A percentile compares a stretch with the other conserved stretches of the same genome.
Evolutionary conservation across 495 filamentous ascomycete genomes (phyloP).

Genomic region (Penicillium nucicola): DNA sequence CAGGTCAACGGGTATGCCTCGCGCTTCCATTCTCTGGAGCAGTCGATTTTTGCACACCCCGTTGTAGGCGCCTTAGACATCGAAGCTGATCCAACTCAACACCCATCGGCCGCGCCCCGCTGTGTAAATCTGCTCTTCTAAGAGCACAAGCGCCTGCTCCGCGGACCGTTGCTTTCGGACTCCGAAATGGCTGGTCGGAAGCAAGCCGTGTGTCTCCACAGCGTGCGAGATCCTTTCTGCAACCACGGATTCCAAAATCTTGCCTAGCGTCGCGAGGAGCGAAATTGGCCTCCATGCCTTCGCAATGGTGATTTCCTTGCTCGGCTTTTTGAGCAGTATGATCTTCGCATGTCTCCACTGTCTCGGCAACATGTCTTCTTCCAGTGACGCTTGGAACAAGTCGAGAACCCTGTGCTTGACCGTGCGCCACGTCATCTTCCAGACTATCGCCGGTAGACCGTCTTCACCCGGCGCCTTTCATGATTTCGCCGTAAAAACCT

Average conservation of each 20-base stretch:
- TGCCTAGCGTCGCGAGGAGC: conserved; percentile 26
- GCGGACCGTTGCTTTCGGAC: conserved; percentile 3
- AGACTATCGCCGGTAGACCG: conserved; percentile 22
- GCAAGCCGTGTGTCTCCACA: conserved; percentile 17
- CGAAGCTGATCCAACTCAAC: conserved; percentile 24
- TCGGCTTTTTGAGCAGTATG: conserved; percentile 17
- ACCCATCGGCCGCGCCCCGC: conserved; percentile 17
- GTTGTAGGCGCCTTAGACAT: conserved; percentile 43
- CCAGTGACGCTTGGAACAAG: conserved; percentile 14
- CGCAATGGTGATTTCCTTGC: conserved; percentile 18
- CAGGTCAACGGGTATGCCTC: conserved; percentile 21
- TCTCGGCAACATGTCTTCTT: conserved; percentile 1
- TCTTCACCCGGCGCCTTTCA: conserved; percentile 7
- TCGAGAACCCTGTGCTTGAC: conserved; percentile 24
- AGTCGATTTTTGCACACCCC: conserved; percentile 31
- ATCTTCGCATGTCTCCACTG: no score
- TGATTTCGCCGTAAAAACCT: conserved; percentile 12
- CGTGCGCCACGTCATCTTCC: conserved; percentile 25
- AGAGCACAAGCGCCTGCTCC: conserved; percentile 20
- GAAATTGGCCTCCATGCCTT: conserved; percentile 29
- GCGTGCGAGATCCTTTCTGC: conserved; percentile 24
- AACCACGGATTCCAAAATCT: conserved; percentile 26
- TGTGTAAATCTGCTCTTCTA: conserved; percentile 27
- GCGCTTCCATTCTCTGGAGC: conserved; percentile 27
- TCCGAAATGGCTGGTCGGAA: conserved; percentile 1